Evolutionary conservation across 169 alveolate genomes (phyloP).

Genomic region (Theileria parva): DNA sequence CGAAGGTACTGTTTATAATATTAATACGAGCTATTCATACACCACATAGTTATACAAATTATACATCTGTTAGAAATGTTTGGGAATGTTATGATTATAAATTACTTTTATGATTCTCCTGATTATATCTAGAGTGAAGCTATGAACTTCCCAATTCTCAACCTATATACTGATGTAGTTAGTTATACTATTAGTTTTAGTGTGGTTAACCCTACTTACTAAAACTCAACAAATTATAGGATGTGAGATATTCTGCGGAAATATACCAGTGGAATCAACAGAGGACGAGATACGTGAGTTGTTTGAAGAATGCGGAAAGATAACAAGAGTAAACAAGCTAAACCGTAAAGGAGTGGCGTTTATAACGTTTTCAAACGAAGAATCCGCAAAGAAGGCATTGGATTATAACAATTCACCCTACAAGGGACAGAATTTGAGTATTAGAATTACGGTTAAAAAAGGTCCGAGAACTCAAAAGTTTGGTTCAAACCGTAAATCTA

Average conservation of each 20-base stretch:
- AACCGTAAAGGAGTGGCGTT: slow-evolving; percentile 87
- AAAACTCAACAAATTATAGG: no score
- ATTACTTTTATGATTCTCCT: slow-evolving; percentile 17
- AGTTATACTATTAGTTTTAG: neutral
- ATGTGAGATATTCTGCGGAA: slow-evolving; percentile 85
- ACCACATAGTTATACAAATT: neutral
- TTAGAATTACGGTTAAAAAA: slow-evolving; percentile 83
- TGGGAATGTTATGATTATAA: slow-evolving; percentile 58
- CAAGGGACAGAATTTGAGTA: slow-evolving; percentile 81
- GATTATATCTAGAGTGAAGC: slow-evolving; percentile 67
- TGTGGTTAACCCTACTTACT: neutral
- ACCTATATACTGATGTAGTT: neutral
- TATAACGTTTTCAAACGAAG: slow-evolving; percentile 82
- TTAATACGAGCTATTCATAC: neutral
- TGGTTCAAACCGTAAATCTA: neutral
- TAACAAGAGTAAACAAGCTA: slow-evolving; percentile 80
- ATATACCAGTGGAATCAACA: slow-evolving; percentile 82
- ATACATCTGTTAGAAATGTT: neutral
- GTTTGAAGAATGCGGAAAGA: slow-evolving; percentile 88
- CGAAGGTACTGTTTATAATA: neutral
- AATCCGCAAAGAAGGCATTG: slow-evolving; percentile 86
- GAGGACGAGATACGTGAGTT: slow-evolving; percentile 84
- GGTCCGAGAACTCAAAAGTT: slow-evolving; percentile 56
- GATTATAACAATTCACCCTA: slow-evolving; percentile 84
- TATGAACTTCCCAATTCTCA: slow-evolving; percentile 41